Evolutionary conservation across 768 basidiomycete species (phyloP).

Genomic region (Termitomyces sp.): DNA sequence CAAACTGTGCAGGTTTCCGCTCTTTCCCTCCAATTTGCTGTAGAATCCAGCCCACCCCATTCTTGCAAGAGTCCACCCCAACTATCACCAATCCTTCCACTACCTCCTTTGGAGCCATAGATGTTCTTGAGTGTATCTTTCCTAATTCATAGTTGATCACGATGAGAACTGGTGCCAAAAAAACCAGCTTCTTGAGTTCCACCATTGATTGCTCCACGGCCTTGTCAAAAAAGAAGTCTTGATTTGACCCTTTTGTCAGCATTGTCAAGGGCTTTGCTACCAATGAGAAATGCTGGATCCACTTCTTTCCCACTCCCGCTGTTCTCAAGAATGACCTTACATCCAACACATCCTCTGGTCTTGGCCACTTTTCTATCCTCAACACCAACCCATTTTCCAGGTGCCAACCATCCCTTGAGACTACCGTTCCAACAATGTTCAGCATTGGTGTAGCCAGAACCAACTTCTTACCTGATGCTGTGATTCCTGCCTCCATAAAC

Average conservation of each 20-base stretch:
- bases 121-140: too few relatives aligned
- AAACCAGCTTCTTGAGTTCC: constrained; percentile 18
- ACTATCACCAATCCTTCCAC: too few relatives aligned
- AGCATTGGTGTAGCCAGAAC: too few relatives aligned
- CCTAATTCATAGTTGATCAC: constrained; percentile 28
- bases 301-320: too few relatives aligned
- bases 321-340: constrained; percentile 23
- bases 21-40: too few relatives aligned
- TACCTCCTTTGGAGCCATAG: too few relatives aligned
- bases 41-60: too few relatives aligned
- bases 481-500: constrained; percentile 23
- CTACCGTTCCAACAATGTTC: too few relatives aligned
- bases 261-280: constrained; percentile 22
- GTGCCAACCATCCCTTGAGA: too few relatives aligned
- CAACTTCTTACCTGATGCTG: too few relatives aligned
- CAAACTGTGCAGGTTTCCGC: too few relatives aligned
- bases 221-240: constrained; percentile 23
- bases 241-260: not conserved
- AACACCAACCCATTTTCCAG: constrained; percentile 17
- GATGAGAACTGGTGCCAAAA: constrained; percentile 23
- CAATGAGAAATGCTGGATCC: constrained; percentile 20
- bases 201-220: constrained; percentile 21
- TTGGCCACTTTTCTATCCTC: constrained; percentile 26
- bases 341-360: constrained; percentile 7
- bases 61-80: too few relatives aligned